These are phyloP conservation scores for Cunninghamia lanceolata DNA, from an alignment of 75 land plant species.

Conservation along the genomic window DNA sequence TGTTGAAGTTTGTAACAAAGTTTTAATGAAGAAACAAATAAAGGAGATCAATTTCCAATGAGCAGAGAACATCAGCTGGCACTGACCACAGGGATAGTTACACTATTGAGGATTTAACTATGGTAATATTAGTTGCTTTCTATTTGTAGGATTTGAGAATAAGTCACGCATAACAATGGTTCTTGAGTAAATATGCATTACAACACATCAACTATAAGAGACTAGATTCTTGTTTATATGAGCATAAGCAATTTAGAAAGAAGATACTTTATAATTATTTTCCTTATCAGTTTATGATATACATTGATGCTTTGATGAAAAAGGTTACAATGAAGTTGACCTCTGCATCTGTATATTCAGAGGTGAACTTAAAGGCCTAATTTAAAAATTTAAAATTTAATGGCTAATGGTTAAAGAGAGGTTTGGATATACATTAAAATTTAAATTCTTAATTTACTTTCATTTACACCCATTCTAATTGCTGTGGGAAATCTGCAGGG, in stretches of 20 bases:
- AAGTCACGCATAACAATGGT: not conserved
- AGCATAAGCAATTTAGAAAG: not conserved
- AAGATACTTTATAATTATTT: not conserved
- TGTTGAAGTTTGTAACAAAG: not conserved
- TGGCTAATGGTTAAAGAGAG: not conserved
- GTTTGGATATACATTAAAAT: not conserved
- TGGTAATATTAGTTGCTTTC: not conserved
- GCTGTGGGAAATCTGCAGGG: conserved; percentile 50
- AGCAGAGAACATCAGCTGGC: not conserved
- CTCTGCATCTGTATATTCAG: not conserved
- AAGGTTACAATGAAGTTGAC: not conserved
- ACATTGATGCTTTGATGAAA: not conserved
- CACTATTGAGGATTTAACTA: not conserved
- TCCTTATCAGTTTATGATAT: not conserved
- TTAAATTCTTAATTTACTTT: not conserved
- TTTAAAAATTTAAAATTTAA: not conserved
- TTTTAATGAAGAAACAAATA: not conserved
- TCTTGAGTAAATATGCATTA: not conserved
- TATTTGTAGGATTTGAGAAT: not conserved
- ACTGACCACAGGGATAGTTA: not conserved
- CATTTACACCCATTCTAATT: not conserved
- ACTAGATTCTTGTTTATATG: not conserved
- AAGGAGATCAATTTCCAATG: not conserved
- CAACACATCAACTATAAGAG: not conserved
- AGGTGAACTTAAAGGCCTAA: not conserved